These are phyloP conservation scores for Aciculoconidium aculeatum DNA, from an alignment of 805 yeast species.

Conservation along the genomic window DNA sequence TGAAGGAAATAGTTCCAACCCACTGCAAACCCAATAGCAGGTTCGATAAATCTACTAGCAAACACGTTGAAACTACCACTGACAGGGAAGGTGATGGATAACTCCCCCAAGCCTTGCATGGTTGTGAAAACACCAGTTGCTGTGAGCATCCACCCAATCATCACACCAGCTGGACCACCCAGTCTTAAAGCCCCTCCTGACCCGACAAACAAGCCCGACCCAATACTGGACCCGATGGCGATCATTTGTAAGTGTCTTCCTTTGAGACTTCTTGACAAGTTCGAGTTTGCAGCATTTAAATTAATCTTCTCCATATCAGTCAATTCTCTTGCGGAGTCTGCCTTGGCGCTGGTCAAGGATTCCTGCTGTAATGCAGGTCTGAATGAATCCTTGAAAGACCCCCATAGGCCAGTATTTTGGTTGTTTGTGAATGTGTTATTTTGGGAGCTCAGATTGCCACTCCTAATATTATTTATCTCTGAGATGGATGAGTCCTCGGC, in stretches of 20 bases:
- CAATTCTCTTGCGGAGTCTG: conserved; percentile 16
- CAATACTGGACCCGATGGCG: conserved; percentile 68
- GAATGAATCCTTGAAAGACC: conserved; percentile 27
- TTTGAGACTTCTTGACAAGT: conserved; percentile 31
- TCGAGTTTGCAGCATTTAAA: conserved; percentile 17
- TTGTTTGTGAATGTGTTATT: background rate
- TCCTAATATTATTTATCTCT: conserved; percentile 9
- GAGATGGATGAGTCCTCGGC: conserved; percentile 7
- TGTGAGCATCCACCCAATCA: conserved; percentile 23
- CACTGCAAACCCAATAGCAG: conserved; percentile 52
- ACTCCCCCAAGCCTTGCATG: conserved; percentile 43
- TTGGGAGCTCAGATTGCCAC: conserved; percentile 12
- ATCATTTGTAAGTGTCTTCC: conserved; percentile 55
- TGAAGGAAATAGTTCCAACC: conserved; percentile 50
- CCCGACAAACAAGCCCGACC: conserved; percentile 53
- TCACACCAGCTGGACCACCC: conserved; percentile 28
- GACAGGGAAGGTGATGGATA: conserved; percentile 48
- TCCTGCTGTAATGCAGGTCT: conserved; percentile 25
- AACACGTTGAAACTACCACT: conserved; percentile 48
- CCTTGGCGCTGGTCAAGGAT: conserved; percentile 13
- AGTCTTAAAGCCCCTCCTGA: conserved; percentile 36
- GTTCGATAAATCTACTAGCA: conserved; percentile 50
- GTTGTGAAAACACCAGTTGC: conserved; percentile 20
- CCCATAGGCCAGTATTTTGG: conserved; percentile 13
- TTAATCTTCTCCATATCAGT: conserved; percentile 26